Conservation (phyloP, 1,284 basidiomycete species). For the Ustilago tritici region DNA sequence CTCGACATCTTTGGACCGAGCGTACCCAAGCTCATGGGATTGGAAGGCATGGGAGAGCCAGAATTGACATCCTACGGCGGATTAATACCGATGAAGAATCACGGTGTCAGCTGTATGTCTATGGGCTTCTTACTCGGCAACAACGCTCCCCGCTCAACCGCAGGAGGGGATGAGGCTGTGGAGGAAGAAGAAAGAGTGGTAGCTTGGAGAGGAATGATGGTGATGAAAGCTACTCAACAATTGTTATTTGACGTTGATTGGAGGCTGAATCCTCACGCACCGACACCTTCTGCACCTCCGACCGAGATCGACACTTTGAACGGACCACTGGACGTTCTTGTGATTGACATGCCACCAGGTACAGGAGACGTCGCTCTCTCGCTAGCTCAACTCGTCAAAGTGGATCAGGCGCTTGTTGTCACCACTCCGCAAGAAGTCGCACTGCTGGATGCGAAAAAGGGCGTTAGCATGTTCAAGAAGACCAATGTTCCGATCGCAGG, state of each 20-base stretch:
- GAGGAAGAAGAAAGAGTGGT: constrained; percentile 70
- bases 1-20: constrained; percentile 97
- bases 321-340: constrained; percentile 79
- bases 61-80: constrained; percentile 77
- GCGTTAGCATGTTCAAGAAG: constrained; percentile 92
- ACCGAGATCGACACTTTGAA: constrained; percentile 13
- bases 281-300: constrained; percentile 6
- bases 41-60: constrained; percentile 84
- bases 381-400: constrained; percentile 84
- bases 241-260: constrained; percentile 97
- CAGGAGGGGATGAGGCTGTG: neutral
- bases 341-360: constrained; percentile 97
- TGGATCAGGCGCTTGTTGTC: constrained; percentile 72
- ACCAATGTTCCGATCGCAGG: constrained; percentile 88
- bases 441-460: constrained; percentile 89
- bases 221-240: constrained; percentile 97
- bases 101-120: constrained; percentile 93
- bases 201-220: constrained; percentile 98
- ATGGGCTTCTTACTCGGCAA: constrained; percentile 80
- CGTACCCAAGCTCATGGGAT: constrained; percentile 92
- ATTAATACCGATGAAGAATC: constrained; percentile 85
- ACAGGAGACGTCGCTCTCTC: constrained; percentile 96
- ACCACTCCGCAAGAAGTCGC: constrained; percentile 97
- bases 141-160: neutral
- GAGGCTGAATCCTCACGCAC: constrained; percentile 69